Base-by-base conservation (phyloP, 2,329 filamentous ascomycete species). In the Diaporthe capsici region DNA sequence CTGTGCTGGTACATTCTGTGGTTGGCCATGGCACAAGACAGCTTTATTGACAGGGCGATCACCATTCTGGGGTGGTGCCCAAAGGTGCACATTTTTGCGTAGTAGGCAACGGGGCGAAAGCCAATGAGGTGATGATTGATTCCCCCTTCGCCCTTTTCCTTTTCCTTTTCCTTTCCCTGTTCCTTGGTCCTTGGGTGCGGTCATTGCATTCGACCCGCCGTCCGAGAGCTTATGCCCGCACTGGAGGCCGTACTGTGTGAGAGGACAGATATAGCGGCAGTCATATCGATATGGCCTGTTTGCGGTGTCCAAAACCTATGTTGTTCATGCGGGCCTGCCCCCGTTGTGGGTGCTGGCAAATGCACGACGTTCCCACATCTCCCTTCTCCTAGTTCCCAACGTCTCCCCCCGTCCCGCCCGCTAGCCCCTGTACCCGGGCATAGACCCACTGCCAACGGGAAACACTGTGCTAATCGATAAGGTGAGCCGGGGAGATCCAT, bases 381-480 rank as follows among this genome's bases (percentile, higher is more conserved):
- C 20, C 61, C 61, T 51, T 51, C 28, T n/a, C n/a, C 61, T 25
- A 34, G 28, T 22, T 39, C 44, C 34, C 61, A 49, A 44, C 60
- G 60, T 63, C 25, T 63, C 8, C 60, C 34, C 58, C 58, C n/a
- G 34, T 42, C 58, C 37, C 58, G n/a, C 25, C 25, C 61, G 61
- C 17, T 9, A 22, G 28, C 28, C 42, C 61, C 28, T 47, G 60
- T 22, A 5, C 60, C 61, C 28, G 9, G 42, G 25, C 17, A 49
- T 9, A 20, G 63, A 22, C 47, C 44, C 63, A n/a, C 44, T 39
- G 20, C 28, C 22, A n/a, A 22, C 22, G 25, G 12, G n/a, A n/a
- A 12, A 34, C 65, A 68, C 65, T 68, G 65, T 68, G 28, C 31
- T 39, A 53, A 53, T 68, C 65, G 47, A 68, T 68, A 53, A 68